Conservation (phyloP, 2,329 filamentous ascomycete species). For the Aureobasidium sp. region DNA sequence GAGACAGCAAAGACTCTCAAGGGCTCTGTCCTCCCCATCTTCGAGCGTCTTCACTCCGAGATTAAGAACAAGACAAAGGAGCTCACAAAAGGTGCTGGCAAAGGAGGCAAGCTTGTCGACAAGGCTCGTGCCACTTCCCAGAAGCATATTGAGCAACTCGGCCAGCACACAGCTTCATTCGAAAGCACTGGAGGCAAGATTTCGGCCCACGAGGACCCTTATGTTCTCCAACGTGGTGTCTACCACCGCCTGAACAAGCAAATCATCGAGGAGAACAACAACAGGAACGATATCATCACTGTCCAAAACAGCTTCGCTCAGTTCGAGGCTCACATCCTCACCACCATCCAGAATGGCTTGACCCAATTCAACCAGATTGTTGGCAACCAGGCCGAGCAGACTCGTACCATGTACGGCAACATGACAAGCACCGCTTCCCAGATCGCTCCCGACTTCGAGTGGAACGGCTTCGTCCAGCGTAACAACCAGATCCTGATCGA, state of each 20-base stretch:
- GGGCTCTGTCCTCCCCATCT: slow-evolving; percentile 73
- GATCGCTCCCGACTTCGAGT: slow-evolving; percentile 81
- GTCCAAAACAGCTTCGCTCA: slow-evolving; percentile 81
- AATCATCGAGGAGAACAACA: slow-evolving; percentile 91
- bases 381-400: slow-evolving; percentile 72
- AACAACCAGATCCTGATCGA: slow-evolving; percentile 67
- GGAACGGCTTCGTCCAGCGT: slow-evolving; percentile 72
- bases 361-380: slow-evolving; percentile 75
- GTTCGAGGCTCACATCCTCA: slow-evolving; percentile 80
- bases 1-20: slow-evolving; percentile 91
- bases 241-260: slow-evolving; percentile 82
- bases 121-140: slow-evolving; percentile 80
- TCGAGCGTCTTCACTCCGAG: slow-evolving; percentile 86
- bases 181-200: slow-evolving; percentile 67
- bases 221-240: slow-evolving; percentile 74
- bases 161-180: slow-evolving; percentile 71
- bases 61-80: slow-evolving; percentile 97
- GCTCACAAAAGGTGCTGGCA: slow-evolving; percentile 68
- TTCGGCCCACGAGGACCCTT: slow-evolving; percentile 71
- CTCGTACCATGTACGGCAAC: slow-evolving; percentile 71
- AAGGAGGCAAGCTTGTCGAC: slow-evolving; percentile 82
- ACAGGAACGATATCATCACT: slow-evolving; percentile 78
- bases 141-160: slow-evolving; percentile 92
- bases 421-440: slow-evolving; percentile 69
- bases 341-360: slow-evolving; percentile 73